Evolutionary conservation across 768 basidiomycete species (phyloP), one percentile per base, ranked within the genome.

Genomic region (Dentipellis sp.): DNA sequence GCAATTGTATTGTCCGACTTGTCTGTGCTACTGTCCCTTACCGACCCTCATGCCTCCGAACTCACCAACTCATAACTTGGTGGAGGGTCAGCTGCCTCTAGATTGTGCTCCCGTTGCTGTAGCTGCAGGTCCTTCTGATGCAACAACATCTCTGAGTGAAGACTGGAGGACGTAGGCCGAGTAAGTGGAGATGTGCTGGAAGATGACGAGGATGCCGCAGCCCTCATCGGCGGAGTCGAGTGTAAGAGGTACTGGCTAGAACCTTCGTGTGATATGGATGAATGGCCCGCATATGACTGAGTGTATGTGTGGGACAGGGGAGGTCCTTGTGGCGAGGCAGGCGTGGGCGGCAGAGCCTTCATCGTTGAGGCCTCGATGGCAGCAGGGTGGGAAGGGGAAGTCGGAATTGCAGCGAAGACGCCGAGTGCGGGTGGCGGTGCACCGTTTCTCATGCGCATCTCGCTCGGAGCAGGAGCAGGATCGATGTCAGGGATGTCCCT

Each of bases 91-190:
- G 42, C 42, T 10, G 42, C 55, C 4, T 51, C 59, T 22, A 61
- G 57, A 47, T 56, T 52, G 49, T 62, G 61, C 46, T 66, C 63
- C 39, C 56, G 56, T 40, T 66, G 61, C 34, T 66, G 65, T 12
- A 59, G 68, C 59, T 80, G 74, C 9, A 70, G 55, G 38, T 82
- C 78, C 63, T 73, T 71, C n/a, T 71, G 71, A 63, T 79, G 71
- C 10, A 77, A 59, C 64, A 86, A 88, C 29, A 56, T 60, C 12
- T 61, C 54, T 11, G 63, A 60, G 0, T 61, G 59, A 17, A 64
- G 56, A 17, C 47, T 58, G 2, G 59, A 58, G 22, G 58, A 56
- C 14, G 53, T 17, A 9, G 56, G 42, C n/a, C n/a, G n/a, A n/a
- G 42, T n/a, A 17, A 17, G 42, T 45, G 10, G 16, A 3, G 14